A percentile compares a stretch with the other conserved stretches of the same genome.
Conservation (phyloP, 1,284 basidiomycete species). For the Austroboletus novae-zelandiae region DNA sequence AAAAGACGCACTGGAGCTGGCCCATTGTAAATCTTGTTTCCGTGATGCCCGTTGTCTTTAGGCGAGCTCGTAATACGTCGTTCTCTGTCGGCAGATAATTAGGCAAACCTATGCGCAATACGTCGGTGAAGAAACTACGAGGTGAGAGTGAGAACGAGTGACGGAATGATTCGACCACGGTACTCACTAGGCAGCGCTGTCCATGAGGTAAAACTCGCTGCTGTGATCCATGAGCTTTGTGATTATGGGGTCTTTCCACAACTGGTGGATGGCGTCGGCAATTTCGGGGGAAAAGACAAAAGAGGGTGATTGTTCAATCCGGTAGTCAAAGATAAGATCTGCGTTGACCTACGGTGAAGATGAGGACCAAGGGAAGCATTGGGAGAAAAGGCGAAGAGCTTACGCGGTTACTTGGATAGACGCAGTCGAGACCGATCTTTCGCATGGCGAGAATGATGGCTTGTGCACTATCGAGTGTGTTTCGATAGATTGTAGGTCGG, state of each 20-base stretch:
- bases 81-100: conserved; percentile 87
- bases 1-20: conserved; percentile 63
- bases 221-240: conserved; percentile 82
- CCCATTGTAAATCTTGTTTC: conserved; percentile 84
- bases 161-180: conserved; percentile 16
- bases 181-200: conserved; percentile 85
- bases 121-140: conserved; percentile 83
- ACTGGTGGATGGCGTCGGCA: conserved; percentile 73
- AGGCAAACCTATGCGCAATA: conserved; percentile 75
- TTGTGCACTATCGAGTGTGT: conserved; percentile 87
- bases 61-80: conserved; percentile 86
- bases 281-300: conserved; percentile 61
- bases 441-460: conserved; percentile 87
- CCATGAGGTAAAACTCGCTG: conserved; percentile 95
- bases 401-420: conserved; percentile 71
- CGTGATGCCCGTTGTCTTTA: conserved; percentile 91
- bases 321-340: conserved; percentile 63
- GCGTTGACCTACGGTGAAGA: conserved; percentile 43
- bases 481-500: conserved; percentile 81
- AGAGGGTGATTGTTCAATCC: conserved; percentile 37
- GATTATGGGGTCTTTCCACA: conserved; percentile 93
- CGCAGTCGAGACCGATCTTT: conserved; percentile 85
- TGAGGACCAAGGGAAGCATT: neutral
- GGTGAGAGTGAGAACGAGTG: neutral
- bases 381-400: neutral